Evolutionary conservation across 2,329 filamentous ascomycete genomes (phyloP), one percentile per base, ranked within the genome.

Genomic region (Thermomyces lanuginosus): DNA sequence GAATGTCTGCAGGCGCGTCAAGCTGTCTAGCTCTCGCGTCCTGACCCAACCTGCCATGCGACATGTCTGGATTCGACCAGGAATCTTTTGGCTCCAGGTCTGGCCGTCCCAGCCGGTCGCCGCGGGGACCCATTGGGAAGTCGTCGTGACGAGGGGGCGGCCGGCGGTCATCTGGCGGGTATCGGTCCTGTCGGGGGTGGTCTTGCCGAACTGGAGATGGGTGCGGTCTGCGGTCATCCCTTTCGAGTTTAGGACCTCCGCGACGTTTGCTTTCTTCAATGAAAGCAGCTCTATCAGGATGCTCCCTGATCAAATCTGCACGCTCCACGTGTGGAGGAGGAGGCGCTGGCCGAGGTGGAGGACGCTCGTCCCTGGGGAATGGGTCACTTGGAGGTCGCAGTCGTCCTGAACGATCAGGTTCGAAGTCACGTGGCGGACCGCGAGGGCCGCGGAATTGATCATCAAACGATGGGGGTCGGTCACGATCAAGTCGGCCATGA

Each of bases 51-150:
- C 63, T 55, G 16, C 61, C 61, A 43, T 61, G 54, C 24, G 44
- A 56, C 36, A 56, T 45, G 36, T 67, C 54, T 16, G 47, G 41
- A 3, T 53, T 46, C 22, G 46, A 30, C 16, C 44, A 36, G 16
- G 51, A 40, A 16, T 64, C 61, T 26, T 46, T 46, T 8, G 45
- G 37, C 20, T 59, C 48, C 11, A 38, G 32, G 20, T 52, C 45
- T 17, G 43, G 25, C 21, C 40, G 42, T 11, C 38, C 33, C 30
- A 30, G 38, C 23, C 61, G 52, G 27, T 56, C 56, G 26, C 50
- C 50, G 30, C 64, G 60, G 28, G 67, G 67, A 9, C 65, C 66
- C 11, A 60, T 61, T 4, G 67, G 68, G 22, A 64, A 53, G 25
- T 56, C 53, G 9, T 59, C 63, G 35, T 52, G 54, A 19, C 45